Conservation (phyloP, 2,329 filamentous ascomycete species). For the Aspergillus thermomutatus region DNA sequence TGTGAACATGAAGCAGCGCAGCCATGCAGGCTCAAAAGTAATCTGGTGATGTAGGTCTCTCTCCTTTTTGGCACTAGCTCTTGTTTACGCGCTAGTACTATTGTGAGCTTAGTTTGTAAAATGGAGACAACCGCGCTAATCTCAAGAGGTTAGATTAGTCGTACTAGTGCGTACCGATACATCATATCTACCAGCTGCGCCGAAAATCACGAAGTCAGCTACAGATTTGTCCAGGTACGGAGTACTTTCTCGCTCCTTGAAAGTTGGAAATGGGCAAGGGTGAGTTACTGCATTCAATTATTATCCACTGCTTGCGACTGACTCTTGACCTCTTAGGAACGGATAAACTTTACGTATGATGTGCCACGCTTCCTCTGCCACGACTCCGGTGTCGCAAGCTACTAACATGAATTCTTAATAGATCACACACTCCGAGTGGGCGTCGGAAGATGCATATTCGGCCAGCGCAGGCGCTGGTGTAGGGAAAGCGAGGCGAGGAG, state of each 20-base stretch:
- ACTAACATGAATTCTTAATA: conserved; percentile 27
- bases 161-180: background rate
- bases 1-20: too few species aligned
- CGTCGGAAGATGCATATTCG: conserved; percentile 82
- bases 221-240: background rate
- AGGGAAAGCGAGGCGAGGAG: conserved; percentile 51
- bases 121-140: background rate
- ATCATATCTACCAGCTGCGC: background rate
- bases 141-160: background rate
- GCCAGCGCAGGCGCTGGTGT: conserved; percentile 71
- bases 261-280: conserved; percentile 28
- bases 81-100: too few species aligned
- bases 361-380: background rate
- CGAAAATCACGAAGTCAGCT: background rate
- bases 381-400: conserved; percentile 10
- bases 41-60: background rate
- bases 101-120: background rate
- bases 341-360: conserved; percentile 49
- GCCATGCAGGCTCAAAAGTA: too few species aligned
- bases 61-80: background rate
- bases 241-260: background rate
- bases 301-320: background rate
- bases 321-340: conserved; percentile 36
- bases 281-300: conserved; percentile 4
- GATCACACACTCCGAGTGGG: conserved; percentile 98